A percentile compares a stretch with the other conserved stretches of the same genome.
Conservation (phyloP, 2,329 filamentous ascomycete species). For the Stachybotrys chartarum region DNA sequence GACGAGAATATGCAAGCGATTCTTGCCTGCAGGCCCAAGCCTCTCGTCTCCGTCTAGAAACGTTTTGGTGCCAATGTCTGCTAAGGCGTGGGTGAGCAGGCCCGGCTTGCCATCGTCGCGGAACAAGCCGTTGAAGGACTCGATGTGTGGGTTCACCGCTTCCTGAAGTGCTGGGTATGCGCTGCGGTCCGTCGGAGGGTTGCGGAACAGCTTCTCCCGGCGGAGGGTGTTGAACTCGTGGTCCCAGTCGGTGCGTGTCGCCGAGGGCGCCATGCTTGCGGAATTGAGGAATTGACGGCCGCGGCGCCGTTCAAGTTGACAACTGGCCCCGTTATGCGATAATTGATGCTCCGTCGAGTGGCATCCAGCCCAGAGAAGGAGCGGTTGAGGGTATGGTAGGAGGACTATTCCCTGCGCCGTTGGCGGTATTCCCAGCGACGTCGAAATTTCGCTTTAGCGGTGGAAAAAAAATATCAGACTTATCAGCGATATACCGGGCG, state of each 20-base stretch:
- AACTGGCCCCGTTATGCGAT: no score
- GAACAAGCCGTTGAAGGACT: slow-evolving; percentile 92
- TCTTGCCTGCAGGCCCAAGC: slow-evolving; percentile 52
- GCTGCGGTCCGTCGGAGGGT: slow-evolving; percentile 79
- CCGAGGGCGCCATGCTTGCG: slow-evolving; percentile 43
- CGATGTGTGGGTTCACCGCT: slow-evolving; percentile 86
- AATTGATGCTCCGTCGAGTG: neutral
- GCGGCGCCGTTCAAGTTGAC: neutral
- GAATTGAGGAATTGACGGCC: neutral
- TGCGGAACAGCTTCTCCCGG: slow-evolving; percentile 80
- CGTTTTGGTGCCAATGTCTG: slow-evolving; percentile 83
- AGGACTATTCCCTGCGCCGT: no score
- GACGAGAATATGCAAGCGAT: slow-evolving; percentile 70
- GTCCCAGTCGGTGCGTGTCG: slow-evolving; percentile 69
- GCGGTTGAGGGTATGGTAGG: no score
- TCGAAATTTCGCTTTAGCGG: neutral
- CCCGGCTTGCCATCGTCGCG: slow-evolving; percentile 53
- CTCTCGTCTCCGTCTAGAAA: slow-evolving; percentile 77
- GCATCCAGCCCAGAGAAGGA: neutral
- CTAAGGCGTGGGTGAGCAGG: slow-evolving; percentile 64
- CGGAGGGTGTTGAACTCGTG: slow-evolving; percentile 79
- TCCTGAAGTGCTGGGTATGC: slow-evolving; percentile 82
- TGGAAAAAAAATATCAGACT: neutral
- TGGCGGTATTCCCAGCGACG: no score
- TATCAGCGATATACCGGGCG: neutral